Conservation (phyloP, 2,329 filamentous ascomycete genomes). For the Trichoderma gracile region DNA sequence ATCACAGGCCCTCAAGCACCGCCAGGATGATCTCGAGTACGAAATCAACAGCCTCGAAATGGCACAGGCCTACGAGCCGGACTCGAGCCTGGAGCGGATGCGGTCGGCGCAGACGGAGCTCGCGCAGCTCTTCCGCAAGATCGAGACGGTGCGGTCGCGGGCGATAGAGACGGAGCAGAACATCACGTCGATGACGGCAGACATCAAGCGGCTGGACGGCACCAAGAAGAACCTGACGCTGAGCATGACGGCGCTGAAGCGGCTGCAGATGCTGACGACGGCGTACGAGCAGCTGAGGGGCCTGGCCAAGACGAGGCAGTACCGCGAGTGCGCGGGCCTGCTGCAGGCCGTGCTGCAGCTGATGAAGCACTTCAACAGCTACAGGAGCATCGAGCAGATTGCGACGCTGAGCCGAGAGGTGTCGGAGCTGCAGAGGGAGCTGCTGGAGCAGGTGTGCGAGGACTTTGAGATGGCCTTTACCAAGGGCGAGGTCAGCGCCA, state of each 20-base stretch:
- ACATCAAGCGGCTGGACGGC: constrained; percentile 95
- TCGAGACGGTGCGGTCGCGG: constrained; percentile 86
- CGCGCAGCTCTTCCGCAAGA: constrained; percentile 86
- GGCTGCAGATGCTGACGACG: constrained; percentile 96
- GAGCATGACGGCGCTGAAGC: constrained; percentile 96
- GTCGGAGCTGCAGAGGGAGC: constrained; percentile 85
- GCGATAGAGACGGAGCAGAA: constrained; percentile 91
- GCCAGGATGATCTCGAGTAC: constrained; percentile 79
- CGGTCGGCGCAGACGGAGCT: constrained; percentile 88
- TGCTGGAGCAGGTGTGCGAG: constrained; percentile 97
- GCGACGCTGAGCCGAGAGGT: constrained; percentile 90
- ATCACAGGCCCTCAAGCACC: constrained; percentile 68
- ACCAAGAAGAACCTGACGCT: constrained; percentile 95
- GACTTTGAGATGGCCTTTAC: constrained; percentile 96
- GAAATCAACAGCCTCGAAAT: constrained; percentile 74
- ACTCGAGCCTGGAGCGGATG: constrained; percentile 87
- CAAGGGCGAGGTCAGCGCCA: constrained; percentile 75
- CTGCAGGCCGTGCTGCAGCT: constrained; percentile 94
- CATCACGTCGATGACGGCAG: constrained; percentile 97
- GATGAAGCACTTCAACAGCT: constrained; percentile 98
- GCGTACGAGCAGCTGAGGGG: constrained; percentile 95
- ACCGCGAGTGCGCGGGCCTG: constrained; percentile 90
- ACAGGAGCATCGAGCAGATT: constrained; percentile 96
- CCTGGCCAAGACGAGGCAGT: constrained; percentile 82
- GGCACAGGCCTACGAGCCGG: constrained; percentile 80